A percentile compares a stretch with the other conserved stretches of the same genome.
phyloP scores from a whole-genome alignment of 148 eudicot species.

The Polygonum aviculare region DNA sequence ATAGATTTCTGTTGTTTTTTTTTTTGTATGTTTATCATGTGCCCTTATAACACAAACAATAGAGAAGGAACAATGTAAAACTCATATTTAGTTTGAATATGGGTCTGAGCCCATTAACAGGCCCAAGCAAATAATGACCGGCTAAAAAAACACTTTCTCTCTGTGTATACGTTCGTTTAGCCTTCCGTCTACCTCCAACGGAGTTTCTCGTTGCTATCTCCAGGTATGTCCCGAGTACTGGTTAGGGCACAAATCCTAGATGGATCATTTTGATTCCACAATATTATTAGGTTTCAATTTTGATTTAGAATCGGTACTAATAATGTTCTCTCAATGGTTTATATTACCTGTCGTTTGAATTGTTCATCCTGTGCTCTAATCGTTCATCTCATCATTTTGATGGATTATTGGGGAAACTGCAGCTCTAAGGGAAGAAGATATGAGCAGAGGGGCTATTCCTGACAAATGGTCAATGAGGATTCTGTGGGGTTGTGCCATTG shows the following conservation, averaged over 20 bases:
- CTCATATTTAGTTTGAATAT: not conserved
- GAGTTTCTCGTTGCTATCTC: no score
- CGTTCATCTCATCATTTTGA: not conserved
- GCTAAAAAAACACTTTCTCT: no score
- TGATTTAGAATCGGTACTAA: not conserved
- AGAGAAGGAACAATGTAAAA: no score
- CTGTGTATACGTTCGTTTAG: not conserved
- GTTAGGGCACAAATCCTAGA: not conserved
- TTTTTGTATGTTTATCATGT: no score
- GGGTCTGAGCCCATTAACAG: not conserved
- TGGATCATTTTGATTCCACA: not conserved
- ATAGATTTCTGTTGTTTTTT: no score
- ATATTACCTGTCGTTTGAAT: not conserved
- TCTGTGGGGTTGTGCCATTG: constrained; percentile 76
- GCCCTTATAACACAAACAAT: no score
- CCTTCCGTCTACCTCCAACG: not conserved
- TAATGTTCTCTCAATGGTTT: no score
- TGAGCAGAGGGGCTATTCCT: constrained; percentile 66
- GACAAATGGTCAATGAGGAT: constrained; percentile 88
- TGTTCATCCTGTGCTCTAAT: not conserved
- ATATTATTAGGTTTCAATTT: no score
- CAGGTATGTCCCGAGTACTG: not conserved
- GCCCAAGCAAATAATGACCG: not conserved
- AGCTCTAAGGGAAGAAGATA: constrained; percentile 16
- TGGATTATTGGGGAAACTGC: not conserved